A percentile compares a stretch with the other conserved stretches of the same genome.
Conservation (phyloP, 768 basidiomycete species). For the Boletus insuetus region DNA sequence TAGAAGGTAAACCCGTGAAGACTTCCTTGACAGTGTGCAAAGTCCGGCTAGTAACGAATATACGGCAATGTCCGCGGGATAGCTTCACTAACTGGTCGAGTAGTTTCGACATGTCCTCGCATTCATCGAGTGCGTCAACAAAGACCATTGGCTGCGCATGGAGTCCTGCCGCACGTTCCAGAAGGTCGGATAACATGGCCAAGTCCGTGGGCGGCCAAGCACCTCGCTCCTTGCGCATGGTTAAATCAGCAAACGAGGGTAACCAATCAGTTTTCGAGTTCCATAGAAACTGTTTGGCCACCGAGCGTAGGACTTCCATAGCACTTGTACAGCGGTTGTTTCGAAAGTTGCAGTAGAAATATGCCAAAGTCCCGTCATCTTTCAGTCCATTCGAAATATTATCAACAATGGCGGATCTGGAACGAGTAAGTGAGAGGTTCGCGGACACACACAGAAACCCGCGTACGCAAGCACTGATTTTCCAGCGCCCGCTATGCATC, state of each 20-base stretch:
- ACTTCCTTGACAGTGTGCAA: no score
- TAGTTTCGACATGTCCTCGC: neutral
- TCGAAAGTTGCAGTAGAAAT: slow-evolving; percentile 13
- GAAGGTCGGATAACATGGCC: neutral
- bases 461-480: neutral
- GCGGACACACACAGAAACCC: neutral
- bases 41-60: neutral
- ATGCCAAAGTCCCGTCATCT: neutral
- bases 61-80: neutral
- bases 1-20: neutral
- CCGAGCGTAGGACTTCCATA: neutral
- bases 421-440: neutral
- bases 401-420: neutral
- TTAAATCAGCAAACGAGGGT: neutral
- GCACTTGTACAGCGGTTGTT: neutral
- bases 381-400: neutral
- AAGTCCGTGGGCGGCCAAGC: neutral
- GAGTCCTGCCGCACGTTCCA: neutral
- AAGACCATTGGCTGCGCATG: neutral
- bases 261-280: neutral
- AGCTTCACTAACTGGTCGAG: neutral
- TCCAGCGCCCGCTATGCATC: neutral
- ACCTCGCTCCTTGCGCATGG: slow-evolving; percentile 1
- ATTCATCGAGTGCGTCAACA: slow-evolving; percentile 16
- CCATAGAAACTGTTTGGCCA: neutral